Evolutionary conservation across 2,329 filamentous ascomycete species (phyloP), one percentile per base, ranked within the genome.

Genomic region (Ophiostoma sp.): DNA sequence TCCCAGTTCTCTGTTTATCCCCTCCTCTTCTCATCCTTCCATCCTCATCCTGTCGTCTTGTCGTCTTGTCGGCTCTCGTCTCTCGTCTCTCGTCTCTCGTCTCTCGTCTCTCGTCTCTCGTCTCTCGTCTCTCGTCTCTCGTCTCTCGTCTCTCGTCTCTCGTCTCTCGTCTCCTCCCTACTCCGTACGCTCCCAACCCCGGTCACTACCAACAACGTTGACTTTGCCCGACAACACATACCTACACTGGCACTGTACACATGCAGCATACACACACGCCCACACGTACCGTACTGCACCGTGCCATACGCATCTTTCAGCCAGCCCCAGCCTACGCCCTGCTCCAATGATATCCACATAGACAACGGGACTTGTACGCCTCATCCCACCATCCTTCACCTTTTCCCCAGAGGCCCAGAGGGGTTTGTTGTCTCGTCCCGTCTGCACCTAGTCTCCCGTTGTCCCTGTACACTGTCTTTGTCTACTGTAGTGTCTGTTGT

Each of bases 341-440:
- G 18, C n/a, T 55, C 49, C 49, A 14, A 9, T 27, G 27, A 27
- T 55, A 55, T 55, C 49, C 49, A 55, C 49, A 16, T 47, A 55
- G 49, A 55, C 49, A 36, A 14, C 49, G 49, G 49, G 49, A 55
- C 49, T 55, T 55, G 49, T 55, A 55, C 49, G 49, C 49, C 49
- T 14, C 49, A 55, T 55, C 49, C 18, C 49, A 55, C 49, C 49
- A 55, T 55, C 49, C 49, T 9, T 55, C 49, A 55, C 49, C n/a
- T 55, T 55, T 55, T 55, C 49, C 49, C 49, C 49, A 55, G 49
- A 55, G 49, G 18, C 27, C 8, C 45, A 16, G 9, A 16, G 8
- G 45, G 8, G 58, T 41, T n/a, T 49, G 49, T 55, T 7, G 49
- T 36, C 49, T 27, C 49, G 47, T 52, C 18, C 27, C 49, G 45